A percentile compares a stretch with the other conserved stretches of the same genome.
Evolutionary conservation across 225 moss, liverwort and hornwort genomes (phyloP).

Genomic region (Sphagnum contortum): DNA sequence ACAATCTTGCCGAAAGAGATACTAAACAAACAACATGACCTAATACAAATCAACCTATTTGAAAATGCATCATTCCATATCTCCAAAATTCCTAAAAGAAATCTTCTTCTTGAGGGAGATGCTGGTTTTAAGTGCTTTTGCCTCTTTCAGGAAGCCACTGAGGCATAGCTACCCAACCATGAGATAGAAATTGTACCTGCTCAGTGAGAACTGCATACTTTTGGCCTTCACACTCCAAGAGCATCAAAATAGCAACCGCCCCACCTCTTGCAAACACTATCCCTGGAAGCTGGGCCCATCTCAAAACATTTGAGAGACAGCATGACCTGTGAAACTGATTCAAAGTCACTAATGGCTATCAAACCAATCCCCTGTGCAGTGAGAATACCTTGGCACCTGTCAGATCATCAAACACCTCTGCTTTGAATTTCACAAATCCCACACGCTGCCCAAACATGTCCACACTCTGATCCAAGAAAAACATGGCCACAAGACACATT

Average conservation of each 20-base stretch:
- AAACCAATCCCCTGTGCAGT: no score
- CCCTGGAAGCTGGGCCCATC: conserved; percentile 59
- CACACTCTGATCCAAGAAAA: conserved; percentile 45
- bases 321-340: no score
- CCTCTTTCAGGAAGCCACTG: no score
- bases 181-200: conserved; percentile 29
- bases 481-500: neutral
- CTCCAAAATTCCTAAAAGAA: no score
- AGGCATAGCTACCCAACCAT: neutral
- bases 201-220: conserved; percentile 87
- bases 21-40: no score
- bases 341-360: no score
- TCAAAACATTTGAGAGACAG: neutral
- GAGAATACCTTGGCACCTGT: conserved; percentile 68
- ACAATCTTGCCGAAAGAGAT: no score
- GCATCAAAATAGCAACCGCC: conserved; percentile 77
- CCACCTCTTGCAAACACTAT: conserved; percentile 90
- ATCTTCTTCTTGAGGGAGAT: no score
- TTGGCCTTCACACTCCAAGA: conserved; percentile 70
- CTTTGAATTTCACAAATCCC: conserved; percentile 96
- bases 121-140: no score
- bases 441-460: conserved; percentile 84
- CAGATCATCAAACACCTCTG: conserved; percentile 71
- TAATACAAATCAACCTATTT: no score
- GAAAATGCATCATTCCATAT: no score